Evolutionary conservation across 345 rosid species (phyloP).

Genomic region (Euphorbia pulcherrima): DNA sequence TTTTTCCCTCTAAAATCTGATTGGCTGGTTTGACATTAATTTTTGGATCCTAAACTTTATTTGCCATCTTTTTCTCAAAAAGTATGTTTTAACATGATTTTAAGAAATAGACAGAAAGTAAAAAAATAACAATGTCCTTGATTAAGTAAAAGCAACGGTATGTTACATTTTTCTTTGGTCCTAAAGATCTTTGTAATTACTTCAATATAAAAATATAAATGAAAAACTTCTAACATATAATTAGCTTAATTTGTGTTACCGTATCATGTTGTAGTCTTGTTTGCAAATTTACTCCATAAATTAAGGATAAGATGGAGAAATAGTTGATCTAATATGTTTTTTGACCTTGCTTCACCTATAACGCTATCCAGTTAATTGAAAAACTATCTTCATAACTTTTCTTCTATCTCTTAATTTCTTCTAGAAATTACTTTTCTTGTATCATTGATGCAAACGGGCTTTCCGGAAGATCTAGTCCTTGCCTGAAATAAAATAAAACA

Average conservation of each 20-base stretch:
- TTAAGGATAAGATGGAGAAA: constrained; percentile 18
- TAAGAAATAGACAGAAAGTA: too few species aligned
- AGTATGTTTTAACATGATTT: too few species aligned
- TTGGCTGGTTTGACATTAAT: too few species aligned
- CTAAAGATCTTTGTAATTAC: constrained; percentile 33
- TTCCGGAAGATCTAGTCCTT: constrained; percentile 73
- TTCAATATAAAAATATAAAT: constrained; percentile 4
- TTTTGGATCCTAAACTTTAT: too few species aligned
- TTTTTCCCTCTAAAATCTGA: too few species aligned
- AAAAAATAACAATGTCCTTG: too few species aligned
- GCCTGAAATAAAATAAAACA: too few species aligned
- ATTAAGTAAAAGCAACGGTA: constrained; percentile 26
- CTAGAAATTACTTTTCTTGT: constrained; percentile 56
- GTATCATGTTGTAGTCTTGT: constrained; percentile 4
- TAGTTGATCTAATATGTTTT: constrained; percentile 10
- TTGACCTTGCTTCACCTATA: constrained; percentile 24
- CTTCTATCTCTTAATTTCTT: constrained; percentile 30
- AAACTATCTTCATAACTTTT: constrained; percentile 10
- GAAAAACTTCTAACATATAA: constrained; percentile 25
- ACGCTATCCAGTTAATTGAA: constrained; percentile 12
- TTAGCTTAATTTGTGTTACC: constrained; percentile 29
- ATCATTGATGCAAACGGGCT: constrained; percentile 73
- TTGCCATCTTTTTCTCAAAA: too few species aligned
- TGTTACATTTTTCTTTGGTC: constrained; percentile 28
- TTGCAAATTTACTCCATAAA: constrained; percentile 31